These are phyloP conservation scores for Melastoma malabathricum DNA, from an alignment of 345 rosid genomes.

Conservation along the genomic window DNA sequence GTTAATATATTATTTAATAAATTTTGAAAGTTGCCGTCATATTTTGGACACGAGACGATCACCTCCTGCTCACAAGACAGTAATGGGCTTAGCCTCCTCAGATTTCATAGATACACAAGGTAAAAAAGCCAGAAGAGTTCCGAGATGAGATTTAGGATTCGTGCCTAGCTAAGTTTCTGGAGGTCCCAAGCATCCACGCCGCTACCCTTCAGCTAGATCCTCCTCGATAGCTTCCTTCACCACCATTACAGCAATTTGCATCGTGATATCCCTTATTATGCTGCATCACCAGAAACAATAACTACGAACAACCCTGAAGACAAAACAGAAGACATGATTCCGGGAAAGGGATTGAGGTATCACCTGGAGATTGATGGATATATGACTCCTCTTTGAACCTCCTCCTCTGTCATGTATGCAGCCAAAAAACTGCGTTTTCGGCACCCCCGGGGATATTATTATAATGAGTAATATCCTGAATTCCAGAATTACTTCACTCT, in stretches of 20 bases:
- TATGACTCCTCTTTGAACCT: too few species aligned
- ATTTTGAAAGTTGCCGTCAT: too few species aligned
- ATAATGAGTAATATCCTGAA: neutral
- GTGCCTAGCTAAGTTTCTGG: conserved; percentile 37
- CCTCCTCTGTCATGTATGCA: too few species aligned
- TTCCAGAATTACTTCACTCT: conserved; percentile 1
- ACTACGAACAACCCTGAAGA: neutral
- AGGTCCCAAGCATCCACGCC: conserved; percentile 71
- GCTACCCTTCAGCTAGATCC: conserved; percentile 73
- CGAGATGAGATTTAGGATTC: neutral
- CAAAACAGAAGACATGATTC: too few species aligned
- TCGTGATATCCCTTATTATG: conserved; percentile 57
- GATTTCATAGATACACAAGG: neutral
- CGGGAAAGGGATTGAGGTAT: too few species aligned
- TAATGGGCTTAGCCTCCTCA: too few species aligned
- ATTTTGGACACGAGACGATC: too few species aligned
- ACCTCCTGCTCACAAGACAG: too few species aligned
- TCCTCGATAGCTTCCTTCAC: conserved; percentile 75
- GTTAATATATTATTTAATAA: too few species aligned
- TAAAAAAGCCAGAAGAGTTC: neutral
- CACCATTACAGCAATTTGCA: conserved; percentile 77
- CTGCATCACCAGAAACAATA: conserved; percentile 27
- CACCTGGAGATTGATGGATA: too few species aligned
- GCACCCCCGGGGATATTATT: too few species aligned
- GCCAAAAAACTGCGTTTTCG: too few species aligned